Base-by-base conservation (phyloP, 345 rosid species). In the Adansonia digitata region DNA sequence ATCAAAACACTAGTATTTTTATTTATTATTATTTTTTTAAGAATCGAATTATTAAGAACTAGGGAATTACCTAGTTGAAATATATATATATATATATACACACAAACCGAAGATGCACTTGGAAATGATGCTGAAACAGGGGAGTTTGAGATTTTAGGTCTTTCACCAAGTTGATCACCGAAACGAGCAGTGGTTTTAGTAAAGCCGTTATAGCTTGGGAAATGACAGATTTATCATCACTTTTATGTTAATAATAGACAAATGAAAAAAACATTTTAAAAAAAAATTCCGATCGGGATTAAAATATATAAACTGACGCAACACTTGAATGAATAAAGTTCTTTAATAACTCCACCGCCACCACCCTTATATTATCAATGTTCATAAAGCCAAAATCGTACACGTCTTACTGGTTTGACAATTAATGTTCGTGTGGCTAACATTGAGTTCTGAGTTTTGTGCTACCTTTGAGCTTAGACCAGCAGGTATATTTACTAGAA, bases 181-280 rank as follows among this genome's bases (percentile, higher is more conserved):
- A 35, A 20, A 42, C 29, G 56, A 13, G 74, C 20, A 62, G 78
- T 78, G 18, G 73, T 72, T 66, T 69, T 73, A 29, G 66, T 39
- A 74, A 79, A 75, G 65, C 48, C 59, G 68, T 56, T 76, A 34
- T 48, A 37, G 74, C 76, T 74, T 56, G 20, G 68, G 66, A 69
- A 69, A 20, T 37, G 72, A 24, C 2, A 27, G 69, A 43, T 63
- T 29, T 24, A 46, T 77, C n/a, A n/a, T n/a, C n/a, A n/a, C n/a
- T n/a, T n/a, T n/a, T n/a, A n/a, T n/a, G n/a, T n/a, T n/a, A n/a
- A n/a, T n/a, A n/a, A n/a, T n/a, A n/a, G n/a, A n/a, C n/a, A n/a
- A n/a, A n/a, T n/a, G n/a, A n/a, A n/a, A n/a, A n/a, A n/a, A n/a
- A n/a, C n/a, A n/a, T n/a, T n/a, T n/a, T n/a, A n/a, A n/a, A n/a